Percentiles rank a stretch among this genome's conserved stretches.
Conservation (phyloP, 192 early-diverging fungal genomes). For the Neocallimastix lanati region DNA sequence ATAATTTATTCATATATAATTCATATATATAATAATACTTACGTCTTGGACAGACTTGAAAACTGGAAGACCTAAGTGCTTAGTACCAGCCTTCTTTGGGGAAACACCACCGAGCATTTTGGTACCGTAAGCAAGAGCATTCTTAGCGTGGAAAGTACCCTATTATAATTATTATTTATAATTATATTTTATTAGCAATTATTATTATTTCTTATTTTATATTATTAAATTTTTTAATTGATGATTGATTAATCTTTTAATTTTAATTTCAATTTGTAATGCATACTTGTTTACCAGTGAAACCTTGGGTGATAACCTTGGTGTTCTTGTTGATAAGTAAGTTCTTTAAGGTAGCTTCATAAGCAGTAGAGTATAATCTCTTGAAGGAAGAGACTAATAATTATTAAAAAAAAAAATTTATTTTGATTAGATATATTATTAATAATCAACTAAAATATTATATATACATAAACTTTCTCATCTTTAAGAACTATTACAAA, state of each 20-base stretch:
- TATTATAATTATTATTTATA: no score
- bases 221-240: not conserved
- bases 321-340: constrained; percentile 90
- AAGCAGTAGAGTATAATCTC: constrained; percentile 12
- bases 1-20: no score
- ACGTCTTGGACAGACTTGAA: constrained; percentile 74
- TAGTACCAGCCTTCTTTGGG: constrained; percentile 84
- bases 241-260: not conserved
- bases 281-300: constrained; percentile 91
- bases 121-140: constrained; percentile 97
- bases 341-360: constrained; percentile 80
- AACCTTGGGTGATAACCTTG: constrained; percentile 94
- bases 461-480: no score
- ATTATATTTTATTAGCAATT: no score
- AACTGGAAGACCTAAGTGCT: constrained; percentile 87
- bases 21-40: no score
- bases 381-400: not conserved
- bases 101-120: constrained; percentile 96
- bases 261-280: not conserved
- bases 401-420: not conserved
- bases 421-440: no score
- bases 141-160: constrained; percentile 98
- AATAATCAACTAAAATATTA: no score
- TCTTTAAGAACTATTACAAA: no score
- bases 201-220: no score